Evolutionary conservation across 257 asterid genomes (phyloP).

Genomic region (Marsdenia floribunda): DNA sequence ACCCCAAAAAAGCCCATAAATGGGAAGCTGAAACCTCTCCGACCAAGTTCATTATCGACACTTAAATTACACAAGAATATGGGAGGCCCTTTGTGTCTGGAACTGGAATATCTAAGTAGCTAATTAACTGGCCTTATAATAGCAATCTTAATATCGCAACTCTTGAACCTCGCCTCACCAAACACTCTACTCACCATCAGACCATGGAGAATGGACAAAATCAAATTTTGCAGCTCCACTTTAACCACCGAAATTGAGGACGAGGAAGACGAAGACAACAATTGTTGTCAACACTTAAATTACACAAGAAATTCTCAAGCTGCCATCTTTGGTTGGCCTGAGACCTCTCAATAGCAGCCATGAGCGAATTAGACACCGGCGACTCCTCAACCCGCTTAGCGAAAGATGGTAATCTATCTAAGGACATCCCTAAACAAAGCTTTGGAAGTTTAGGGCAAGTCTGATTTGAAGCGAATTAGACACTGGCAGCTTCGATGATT

Average conservation of each 20-base stretch:
- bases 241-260: slow-evolving; percentile 59
- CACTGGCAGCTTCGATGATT: too few species aligned
- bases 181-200: slow-evolving; percentile 83
- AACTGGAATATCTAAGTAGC: slow-evolving; percentile 48
- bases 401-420: slow-evolving; percentile 65
- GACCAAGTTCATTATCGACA: slow-evolving; percentile 16
- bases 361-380: slow-evolving; percentile 75
- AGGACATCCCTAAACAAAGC: slow-evolving; percentile 59
- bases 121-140: slow-evolving; percentile 54
- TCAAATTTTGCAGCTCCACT: slow-evolving; percentile 73
- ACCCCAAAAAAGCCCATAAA: slow-evolving; percentile 51
- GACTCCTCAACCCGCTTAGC: slow-evolving; percentile 51
- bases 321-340: slow-evolving; percentile 84
- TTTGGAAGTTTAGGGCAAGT: too few species aligned
- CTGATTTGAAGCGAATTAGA: too few species aligned
- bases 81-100: slow-evolving; percentile 64
- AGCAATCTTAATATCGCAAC: slow-evolving; percentile 74
- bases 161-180: slow-evolving; percentile 83
- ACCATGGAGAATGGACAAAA: slow-evolving; percentile 72
- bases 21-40: slow-evolving; percentile 54
- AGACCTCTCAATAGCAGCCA: slow-evolving; percentile 90
- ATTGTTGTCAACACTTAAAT: slow-evolving; percentile 36
- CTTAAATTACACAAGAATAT: slow-evolving; percentile 55
- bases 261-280: slow-evolving; percentile 33
- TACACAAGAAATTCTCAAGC: slow-evolving; percentile 75